Base-by-base conservation (phyloP, 768 basidiomycete genomes). In the Phlegmacium glaucopus region DNA sequence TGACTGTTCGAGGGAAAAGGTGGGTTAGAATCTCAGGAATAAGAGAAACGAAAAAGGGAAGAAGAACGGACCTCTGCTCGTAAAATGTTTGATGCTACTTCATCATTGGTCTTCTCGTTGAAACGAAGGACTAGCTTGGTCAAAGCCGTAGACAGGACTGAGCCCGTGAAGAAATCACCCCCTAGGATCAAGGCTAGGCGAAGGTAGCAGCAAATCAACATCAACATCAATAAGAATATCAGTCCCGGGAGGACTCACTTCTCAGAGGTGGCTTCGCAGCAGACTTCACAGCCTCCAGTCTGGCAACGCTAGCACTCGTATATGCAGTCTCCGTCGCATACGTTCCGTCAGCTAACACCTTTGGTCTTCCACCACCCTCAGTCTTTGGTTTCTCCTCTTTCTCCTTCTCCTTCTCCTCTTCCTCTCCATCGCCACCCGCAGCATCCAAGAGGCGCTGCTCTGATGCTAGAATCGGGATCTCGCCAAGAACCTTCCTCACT, bases 311-410 rank as follows among this genome's bases (percentile, higher is more conserved):
- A n/a, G 76, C 65, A 43, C 77, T 79, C 18, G 79, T 82, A 69
- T 85, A 97, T 10, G 90, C 91, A 1, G 91, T 91, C 71, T 98
- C 96, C 5, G 95, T 97, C 1, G 94, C 96, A 62, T 99, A 98
- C 3, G 95, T 98, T 8, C 96, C 96, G 59, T 99, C 96, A 15
- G 93, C 93, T 49, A 96, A 71, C 9, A 98, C 89, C 60, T 80
- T 84, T 6, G 81, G 93, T 61, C 80, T 80, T 9, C 79, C 74
- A 6, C 71, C 67, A 44, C 74, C 65, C 52, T 61, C 70, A 38
- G 61, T 64, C 61, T 72, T 77, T 35, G 64, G 61, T 44, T 75
- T 76, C 45, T 76, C 75, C 52, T 82, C 67, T 30, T 69, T 66
- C 17, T 77, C 85, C 49, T 77, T 77, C 15, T 81, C 82, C 17